These are phyloP conservation scores for Pyrenula massariospora DNA, from an alignment of 495 filamentous ascomycete genomes.

Conservation along the genomic window DNA sequence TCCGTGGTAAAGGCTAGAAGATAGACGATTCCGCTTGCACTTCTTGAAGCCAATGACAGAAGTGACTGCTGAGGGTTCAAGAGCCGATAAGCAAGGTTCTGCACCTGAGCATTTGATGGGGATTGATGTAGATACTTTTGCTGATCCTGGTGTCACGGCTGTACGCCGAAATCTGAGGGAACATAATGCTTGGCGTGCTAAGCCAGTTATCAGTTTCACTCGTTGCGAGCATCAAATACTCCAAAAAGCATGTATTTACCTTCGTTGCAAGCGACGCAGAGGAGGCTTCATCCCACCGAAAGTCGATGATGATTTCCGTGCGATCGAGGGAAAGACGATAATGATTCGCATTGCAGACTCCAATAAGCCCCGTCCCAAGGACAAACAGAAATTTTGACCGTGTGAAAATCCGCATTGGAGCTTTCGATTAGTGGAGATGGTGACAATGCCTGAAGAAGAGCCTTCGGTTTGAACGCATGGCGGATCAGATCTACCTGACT, in stretches of 20 bases:
- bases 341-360: too few relatives aligned
- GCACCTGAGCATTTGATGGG: not conserved
- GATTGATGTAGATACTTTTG: not conserved
- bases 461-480: too few relatives aligned
- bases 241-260: too few relatives aligned
- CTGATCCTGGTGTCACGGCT: not conserved
- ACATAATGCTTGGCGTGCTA: not conserved
- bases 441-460: too few relatives aligned
- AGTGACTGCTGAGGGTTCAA: not conserved
- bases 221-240: not conserved
- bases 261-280: too few relatives aligned
- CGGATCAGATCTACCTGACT: too few relatives aligned
- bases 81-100: not conserved
- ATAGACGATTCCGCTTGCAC: not conserved
- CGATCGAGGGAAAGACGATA: not conserved
- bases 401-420: too few relatives aligned
- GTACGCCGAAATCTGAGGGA: not conserved
- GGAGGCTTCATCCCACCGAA: too few relatives aligned
- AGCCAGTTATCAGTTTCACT: not conserved
- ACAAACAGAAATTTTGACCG: too few relatives aligned
- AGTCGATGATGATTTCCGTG: not conserved
- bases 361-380: too few relatives aligned
- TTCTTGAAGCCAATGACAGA: not conserved
- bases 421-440: too few relatives aligned
- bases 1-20: not conserved